Base-by-base conservation (phyloP, 768 basidiomycete genomes). In the Lentinula raphanica region DNA sequence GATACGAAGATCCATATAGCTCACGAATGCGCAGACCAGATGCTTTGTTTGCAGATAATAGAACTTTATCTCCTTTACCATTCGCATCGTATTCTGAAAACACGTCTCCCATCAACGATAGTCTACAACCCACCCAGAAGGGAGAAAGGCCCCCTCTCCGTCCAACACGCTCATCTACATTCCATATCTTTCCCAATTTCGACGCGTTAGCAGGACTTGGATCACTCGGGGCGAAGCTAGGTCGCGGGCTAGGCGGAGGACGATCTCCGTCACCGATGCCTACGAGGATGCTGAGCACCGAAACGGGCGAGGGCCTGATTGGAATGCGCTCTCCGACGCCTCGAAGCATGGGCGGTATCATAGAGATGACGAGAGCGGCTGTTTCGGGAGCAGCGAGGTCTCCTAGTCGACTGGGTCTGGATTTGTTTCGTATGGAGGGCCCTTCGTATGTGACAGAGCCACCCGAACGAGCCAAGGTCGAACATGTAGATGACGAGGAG, bases 131-230 rank as follows among this genome's bases (percentile, higher is more conserved):
- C 23, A 21, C 21, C n/a, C 51, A 36, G 35, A 8, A 19, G 35
- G 31, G 17, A 25, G n/a, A 19, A 51, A 29, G 29, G 44, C 32
- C 54, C 4, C 54, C 54, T 31, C 44, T 35, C 19, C 54, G 54
- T 29, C 54, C 54, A 28, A 25, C 54, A 11, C 54, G 54, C 19
- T 56, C 42, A 31, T 35, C 54, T 8, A 44, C 54, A 3, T 44
- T 56, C 29, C 54, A 56, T 42, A 44, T 56, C 27, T 46, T 56
- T 35, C 54, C 54, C 54, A 56, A 56, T 29, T 56, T 56, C 17
- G 51, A 53, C 40, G 51, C 51, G 23, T 39, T 53, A 17, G 36
- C 36, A 8, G 36, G 51, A 5, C 36, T 53, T 9, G 51, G 51
- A 8, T 23, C 51, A 3, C 29, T 46, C 15, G 44, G 54, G 9